A percentile compares a stretch with the other conserved stretches of the same genome.
These are phyloP conservation scores for Aphanomyces astaci DNA, from an alignment of 352 stramenopile species.

Conservation along the genomic window DNA sequence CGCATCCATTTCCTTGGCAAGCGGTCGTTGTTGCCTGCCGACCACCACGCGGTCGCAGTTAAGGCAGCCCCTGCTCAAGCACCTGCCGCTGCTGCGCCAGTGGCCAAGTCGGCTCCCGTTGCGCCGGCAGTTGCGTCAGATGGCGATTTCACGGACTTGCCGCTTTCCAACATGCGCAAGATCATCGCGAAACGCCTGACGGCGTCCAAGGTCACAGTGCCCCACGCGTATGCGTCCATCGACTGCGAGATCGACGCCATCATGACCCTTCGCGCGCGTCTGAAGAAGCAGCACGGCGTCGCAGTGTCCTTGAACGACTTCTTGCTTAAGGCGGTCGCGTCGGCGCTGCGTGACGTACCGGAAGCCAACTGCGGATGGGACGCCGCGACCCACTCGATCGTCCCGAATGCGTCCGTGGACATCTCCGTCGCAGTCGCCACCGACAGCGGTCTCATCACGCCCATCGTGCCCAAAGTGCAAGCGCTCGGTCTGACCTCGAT, in stretches of 20 bases:
- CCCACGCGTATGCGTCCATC: slow-evolving; percentile 95
- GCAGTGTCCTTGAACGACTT: slow-evolving; percentile 99
- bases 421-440: slow-evolving; percentile 98
- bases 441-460: slow-evolving; percentile 96
- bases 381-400: slow-evolving; percentile 43
- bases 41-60: neutral
- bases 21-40: slow-evolving; percentile 49
- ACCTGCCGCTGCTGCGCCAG: neutral
- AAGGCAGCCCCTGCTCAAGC: slow-evolving; percentile 4
- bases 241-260: slow-evolving; percentile 93
- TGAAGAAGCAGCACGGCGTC: slow-evolving; percentile 89
- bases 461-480: slow-evolving; percentile 95
- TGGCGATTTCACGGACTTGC: slow-evolving; percentile 70
- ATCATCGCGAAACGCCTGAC: slow-evolving; percentile 97
- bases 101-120: neutral
- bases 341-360: slow-evolving; percentile 95
- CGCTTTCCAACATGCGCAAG: slow-evolving; percentile 96
- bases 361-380: slow-evolving; percentile 86
- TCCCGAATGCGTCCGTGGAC: slow-evolving; percentile 88
- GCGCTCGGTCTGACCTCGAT: slow-evolving; percentile 90
- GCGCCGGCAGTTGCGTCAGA: slow-evolving; percentile 17
- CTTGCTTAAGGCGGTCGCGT: slow-evolving; percentile 95
- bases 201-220: slow-evolving; percentile 93
- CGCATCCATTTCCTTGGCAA: slow-evolving; percentile 85
- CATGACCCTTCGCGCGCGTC: slow-evolving; percentile 85